Evolutionary conservation across 768 basidiomycete species (phyloP), one percentile per base, ranked within the genome.

Genomic region (Lentinula edodes): DNA sequence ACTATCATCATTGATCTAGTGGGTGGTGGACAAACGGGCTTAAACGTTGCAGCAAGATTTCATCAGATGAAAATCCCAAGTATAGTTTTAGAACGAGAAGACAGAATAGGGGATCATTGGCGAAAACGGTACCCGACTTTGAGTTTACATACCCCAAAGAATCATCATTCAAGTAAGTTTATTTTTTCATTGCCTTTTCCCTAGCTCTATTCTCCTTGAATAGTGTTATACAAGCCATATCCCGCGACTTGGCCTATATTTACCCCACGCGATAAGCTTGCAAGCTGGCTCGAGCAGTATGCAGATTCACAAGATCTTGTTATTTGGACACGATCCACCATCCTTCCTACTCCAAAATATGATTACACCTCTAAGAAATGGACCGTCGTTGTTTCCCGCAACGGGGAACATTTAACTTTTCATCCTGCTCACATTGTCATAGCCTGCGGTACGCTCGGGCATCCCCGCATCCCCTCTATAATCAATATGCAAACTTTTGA

Each of bases 61-160:
- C 86, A 86, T 66, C 76, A 75, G 45, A 73, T 90, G 28, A 84
- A 80, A 18, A 71, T 91, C 12, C 66, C 75, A 1, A 73, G 79
- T 0, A 72, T 93, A 9, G 70, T 89, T 13, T 72, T 90, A 34
- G 89, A 91, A 65, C 76, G 74, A 64, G 81, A 85, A 57, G 52
- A 72, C 6, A 72, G 81, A 2, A 68, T 87, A 1, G 87, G 87
- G 0, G 85, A 88, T 64, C 81, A 79, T 64, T 87, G 86, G 87
- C 74, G 84, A 61, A 76, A 81, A 52, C 76, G 88, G 12, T 88
- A 89, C 67, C 80, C 83, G 23, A 74, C 80, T 0, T 68, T 88
- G 5, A 84, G 79, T 42, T 71, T 89, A 28, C 85, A 86, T 60
- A 59, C 62, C 1, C 58, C 76, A 80, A 64, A 52, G 38, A 38